Percentiles rank a stretch among this genome's conserved stretches.
phyloP scores from a whole-genome alignment of 495 filamentous ascomycete species.

The Chaetomium tenue region DNA sequence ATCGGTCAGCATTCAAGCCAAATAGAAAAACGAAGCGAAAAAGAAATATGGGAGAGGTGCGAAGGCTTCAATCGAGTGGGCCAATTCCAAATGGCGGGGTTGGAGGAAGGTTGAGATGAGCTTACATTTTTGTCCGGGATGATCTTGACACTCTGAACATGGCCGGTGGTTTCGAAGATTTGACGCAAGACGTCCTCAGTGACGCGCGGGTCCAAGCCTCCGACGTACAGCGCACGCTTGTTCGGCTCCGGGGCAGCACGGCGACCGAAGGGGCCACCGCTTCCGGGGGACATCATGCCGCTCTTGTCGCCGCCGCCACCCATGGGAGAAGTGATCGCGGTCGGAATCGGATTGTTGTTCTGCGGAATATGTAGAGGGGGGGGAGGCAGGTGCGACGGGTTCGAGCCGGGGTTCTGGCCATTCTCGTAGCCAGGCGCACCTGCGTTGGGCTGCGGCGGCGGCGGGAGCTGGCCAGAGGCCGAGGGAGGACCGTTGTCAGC shows the following conservation, averaged over 20 bases:
- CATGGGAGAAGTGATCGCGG: slow-evolving; percentile 86
- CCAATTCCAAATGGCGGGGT: no score
- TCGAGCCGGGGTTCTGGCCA: slow-evolving; percentile 65
- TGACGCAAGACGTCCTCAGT: slow-evolving; percentile 96
- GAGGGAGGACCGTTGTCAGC: slow-evolving; percentile 61
- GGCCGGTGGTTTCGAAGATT: slow-evolving; percentile 98
- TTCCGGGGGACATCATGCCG: slow-evolving; percentile 77
- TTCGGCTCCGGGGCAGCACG: slow-evolving; percentile 97
- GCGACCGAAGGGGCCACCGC: slow-evolving; percentile 75
- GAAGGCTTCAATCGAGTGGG: no score
- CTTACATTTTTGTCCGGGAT: slow-evolving; percentile 98
- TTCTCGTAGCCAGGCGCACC: slow-evolving; percentile 69
- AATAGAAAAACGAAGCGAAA: slow-evolving; percentile 9
- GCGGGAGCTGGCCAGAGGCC: slow-evolving; percentile 58
- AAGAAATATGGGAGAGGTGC: not conserved
- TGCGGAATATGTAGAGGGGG: slow-evolving; percentile 92
- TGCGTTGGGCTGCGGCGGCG: slow-evolving; percentile 62
- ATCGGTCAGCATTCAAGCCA: slow-evolving; percentile 10
- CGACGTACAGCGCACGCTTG: slow-evolving; percentile 96
- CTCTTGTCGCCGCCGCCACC: slow-evolving; percentile 58
- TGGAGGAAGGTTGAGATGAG: slow-evolving; percentile 9
- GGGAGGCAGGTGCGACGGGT: slow-evolving; percentile 85
- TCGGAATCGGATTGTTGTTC: slow-evolving; percentile 94
- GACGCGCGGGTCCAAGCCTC: slow-evolving; percentile 89
- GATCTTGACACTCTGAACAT: slow-evolving; percentile 98